Evolutionary conservation across 495 filamentous ascomycete species (phyloP), one percentile per base, ranked within the genome.

Genomic region (Hypoxylon rickii): DNA sequence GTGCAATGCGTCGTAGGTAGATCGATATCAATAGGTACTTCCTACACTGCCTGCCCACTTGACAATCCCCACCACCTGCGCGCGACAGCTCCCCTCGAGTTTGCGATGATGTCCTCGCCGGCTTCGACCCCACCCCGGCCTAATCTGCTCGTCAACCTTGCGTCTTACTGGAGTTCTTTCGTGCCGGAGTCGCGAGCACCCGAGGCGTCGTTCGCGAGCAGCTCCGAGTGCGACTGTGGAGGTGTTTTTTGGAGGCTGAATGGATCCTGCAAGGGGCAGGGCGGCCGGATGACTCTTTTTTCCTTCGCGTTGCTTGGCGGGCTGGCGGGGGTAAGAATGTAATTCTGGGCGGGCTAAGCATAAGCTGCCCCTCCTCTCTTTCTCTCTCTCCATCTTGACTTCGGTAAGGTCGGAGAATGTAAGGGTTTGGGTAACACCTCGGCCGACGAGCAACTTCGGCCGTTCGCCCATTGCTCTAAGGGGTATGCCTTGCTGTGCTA

Each of bases 251-350:
- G 26, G 58, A 52, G 37, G 52, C 58, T 50, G 43, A 51, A 51
- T 26, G n/a, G 58, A 62, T 62, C 58, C 58, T 62, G 43, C 55
- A 37, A 62, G 51, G 52, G 58, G 58, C 52, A 52, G 38, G 41
- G 58, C 10, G 10, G 10, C n/a, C n/a, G n/a, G n/a, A n/a, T n/a
- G n/a, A n/a, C n/a, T n/a, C 44, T 60, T 40, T 45, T 19, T 22
- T 38, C 22, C 18, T 37, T 54, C 50, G 44, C 44, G 33, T 21
- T 39, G 26, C 32, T 61, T 45, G 39, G 40, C 15, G 13, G 37
- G 4, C 10, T 29, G 24, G 24, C 4, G 10, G 24, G 24, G 24
- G 24, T 4, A 10, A 29, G 24, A 29, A 29, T 4, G 24, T 4
- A 10, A 29, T 29, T 29, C 24, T 29, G 4, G 24, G 24, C 10